Conservation (phyloP, 2,329 filamentous ascomycete genomes). For the Aspergillus terreus region DNA sequence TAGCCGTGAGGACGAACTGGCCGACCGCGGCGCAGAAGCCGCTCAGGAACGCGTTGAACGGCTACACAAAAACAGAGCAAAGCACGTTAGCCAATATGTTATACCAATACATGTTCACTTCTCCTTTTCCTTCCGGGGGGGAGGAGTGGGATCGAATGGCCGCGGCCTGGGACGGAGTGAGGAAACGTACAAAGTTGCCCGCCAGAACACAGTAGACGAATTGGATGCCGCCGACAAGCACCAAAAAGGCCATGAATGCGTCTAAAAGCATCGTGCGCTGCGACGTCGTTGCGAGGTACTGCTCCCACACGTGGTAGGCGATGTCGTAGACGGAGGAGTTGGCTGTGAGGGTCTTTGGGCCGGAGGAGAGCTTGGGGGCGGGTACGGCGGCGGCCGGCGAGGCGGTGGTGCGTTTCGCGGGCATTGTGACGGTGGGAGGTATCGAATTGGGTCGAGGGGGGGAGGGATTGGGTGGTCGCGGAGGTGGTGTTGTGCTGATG, state of each 20-base stretch:
- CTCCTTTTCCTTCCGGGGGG: not conserved
- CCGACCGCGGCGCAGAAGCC: conserved; percentile 93
- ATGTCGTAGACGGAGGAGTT: conserved; percentile 54
- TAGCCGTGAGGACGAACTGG: conserved; percentile 93
- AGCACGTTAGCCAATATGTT: conserved; percentile 1
- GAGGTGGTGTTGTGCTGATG: not conserved
- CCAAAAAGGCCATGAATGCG: conserved; percentile 82
- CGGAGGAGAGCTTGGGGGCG: conserved; percentile 29
- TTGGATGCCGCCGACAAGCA: conserved; percentile 81
- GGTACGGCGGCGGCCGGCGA: conserved; percentile 16
- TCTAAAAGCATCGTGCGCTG: conserved; percentile 92
- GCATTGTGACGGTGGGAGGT: conserved; percentile 2
- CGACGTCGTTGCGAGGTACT: conserved; percentile 77
- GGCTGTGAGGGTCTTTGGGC: conserved; percentile 33
- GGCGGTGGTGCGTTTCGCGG: conserved; percentile 23
- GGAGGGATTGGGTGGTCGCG: not conserved
- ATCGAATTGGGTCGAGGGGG: not conserved
- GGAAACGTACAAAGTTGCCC: conserved; percentile 83
- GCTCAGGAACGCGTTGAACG: conserved; percentile 97
- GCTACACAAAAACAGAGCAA: conserved; percentile 50
- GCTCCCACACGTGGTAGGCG: conserved; percentile 65
- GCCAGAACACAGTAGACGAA: conserved; percentile 89
- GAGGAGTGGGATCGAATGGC: too few relatives aligned
- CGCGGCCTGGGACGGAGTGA: not conserved
- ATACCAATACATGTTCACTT: not conserved